Conservation (phyloP, 345 rosid species). For the Carallia brachiata region DNA sequence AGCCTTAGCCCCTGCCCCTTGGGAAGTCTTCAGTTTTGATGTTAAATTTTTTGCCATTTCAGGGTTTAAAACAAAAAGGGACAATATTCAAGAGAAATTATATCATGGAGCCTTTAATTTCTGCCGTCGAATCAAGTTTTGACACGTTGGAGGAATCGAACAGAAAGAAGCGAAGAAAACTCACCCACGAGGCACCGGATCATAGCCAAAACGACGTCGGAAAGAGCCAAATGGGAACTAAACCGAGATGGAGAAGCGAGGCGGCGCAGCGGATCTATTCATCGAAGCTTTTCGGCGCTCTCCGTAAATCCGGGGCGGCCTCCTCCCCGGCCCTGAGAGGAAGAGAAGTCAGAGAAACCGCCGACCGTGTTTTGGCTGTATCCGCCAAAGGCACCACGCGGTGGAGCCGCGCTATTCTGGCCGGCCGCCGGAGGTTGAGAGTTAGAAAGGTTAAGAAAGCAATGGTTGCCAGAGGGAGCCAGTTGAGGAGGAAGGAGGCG, state of each 20-base stretch:
- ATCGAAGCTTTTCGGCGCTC: slow-evolving; percentile 59
- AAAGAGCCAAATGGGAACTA: neutral
- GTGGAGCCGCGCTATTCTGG: slow-evolving; percentile 76
- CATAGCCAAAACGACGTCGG: neutral
- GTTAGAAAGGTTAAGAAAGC: slow-evolving; percentile 47
- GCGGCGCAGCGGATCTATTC: slow-evolving; percentile 64
- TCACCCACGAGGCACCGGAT: slow-evolving; percentile 2
- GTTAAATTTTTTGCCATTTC: neutral
- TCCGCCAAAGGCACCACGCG: slow-evolving; percentile 57
- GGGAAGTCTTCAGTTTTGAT: neutral
- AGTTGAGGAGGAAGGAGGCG: slow-evolving; percentile 32
- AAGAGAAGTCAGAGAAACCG: slow-evolving; percentile 41
- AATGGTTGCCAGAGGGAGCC: slow-evolving; percentile 26
- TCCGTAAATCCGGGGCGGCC: slow-evolving; percentile 45
- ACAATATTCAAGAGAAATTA: slow-evolving; percentile 1
- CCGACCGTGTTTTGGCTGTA: slow-evolving; percentile 55
- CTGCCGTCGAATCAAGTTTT: slow-evolving; percentile 23
- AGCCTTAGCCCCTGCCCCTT: too few relatives aligned
- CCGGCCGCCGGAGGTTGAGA: slow-evolving; percentile 38
- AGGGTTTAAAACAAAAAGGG: neutral
- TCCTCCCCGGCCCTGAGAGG: slow-evolving; percentile 14
- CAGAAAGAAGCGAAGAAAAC: slow-evolving; percentile 50
- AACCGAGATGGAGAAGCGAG: slow-evolving; percentile 59
- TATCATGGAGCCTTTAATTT: slow-evolving; percentile 28
- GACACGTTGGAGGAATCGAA: slow-evolving; percentile 35